Conservation (phyloP, 2,329 filamentous ascomycete genomes). For the Proliferodiscus dingleyae region DNA sequence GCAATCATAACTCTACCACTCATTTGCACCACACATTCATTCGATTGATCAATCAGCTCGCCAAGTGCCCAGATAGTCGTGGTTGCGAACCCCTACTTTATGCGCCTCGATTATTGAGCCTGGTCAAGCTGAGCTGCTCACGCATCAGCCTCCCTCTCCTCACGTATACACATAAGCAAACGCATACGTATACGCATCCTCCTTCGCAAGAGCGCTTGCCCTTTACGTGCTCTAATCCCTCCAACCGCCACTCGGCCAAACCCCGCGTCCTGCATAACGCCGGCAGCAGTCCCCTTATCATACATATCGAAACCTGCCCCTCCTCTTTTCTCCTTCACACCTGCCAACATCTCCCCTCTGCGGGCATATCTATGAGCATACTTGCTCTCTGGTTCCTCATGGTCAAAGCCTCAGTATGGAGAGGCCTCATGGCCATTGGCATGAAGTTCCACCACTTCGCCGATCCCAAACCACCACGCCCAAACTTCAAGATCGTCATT, state of each 20-base stretch:
- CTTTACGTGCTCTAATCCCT: too few species aligned
- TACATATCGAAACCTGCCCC: background rate
- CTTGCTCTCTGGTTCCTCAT: conserved; percentile 17
- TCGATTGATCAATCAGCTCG: background rate
- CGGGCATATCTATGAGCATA: conserved; percentile 15
- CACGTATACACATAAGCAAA: background rate
- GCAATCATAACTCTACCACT: too few species aligned
- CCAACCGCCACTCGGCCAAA: too few species aligned
- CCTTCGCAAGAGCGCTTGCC: too few species aligned
- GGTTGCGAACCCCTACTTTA: background rate
- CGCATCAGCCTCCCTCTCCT: background rate
- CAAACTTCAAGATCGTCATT: conserved; percentile 30
- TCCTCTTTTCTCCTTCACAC: background rate
- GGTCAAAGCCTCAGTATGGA: conserved; percentile 32
- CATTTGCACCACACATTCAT: too few species aligned
- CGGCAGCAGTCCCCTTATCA: background rate
- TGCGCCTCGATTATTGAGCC: background rate
- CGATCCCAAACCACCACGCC: conserved; percentile 26
- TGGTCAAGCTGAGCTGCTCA: too few species aligned
- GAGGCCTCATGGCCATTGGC: conserved; percentile 31
- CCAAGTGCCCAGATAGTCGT: background rate
- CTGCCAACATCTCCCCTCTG: background rate
- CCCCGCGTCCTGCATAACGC: background rate
- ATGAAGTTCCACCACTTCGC: conserved; percentile 32
- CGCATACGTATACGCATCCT: too few species aligned